Conservation (phyloP, 108 stramenopile genomes). For the Seminavis robusta region DNA sequence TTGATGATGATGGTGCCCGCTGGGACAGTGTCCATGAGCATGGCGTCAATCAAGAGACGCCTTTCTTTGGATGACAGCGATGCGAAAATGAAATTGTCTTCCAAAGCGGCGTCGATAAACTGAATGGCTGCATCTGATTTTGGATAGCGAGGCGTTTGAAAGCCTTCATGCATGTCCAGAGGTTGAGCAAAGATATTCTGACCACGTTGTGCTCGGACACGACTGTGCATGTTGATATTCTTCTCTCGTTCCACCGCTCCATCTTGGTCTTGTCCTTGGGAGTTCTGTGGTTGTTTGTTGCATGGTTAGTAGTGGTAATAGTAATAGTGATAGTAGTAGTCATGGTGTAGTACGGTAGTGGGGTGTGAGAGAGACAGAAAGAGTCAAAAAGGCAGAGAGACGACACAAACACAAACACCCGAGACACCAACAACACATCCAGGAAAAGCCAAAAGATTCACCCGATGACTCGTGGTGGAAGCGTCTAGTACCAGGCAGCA, state of each 20-base stretch:
- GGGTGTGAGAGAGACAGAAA: no score
- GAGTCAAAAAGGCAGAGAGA: no score
- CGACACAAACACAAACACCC: no score
- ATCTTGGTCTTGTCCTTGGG: constrained; percentile 30
- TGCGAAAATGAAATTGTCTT: constrained; percentile 88
- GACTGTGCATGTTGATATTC: constrained; percentile 74
- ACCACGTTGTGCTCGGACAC: constrained; percentile 67
- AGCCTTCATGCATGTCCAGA: constrained; percentile 72
- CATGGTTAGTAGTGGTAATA: no score
- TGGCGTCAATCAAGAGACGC: constrained; percentile 81
- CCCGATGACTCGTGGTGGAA: no score
- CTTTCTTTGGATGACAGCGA: constrained; percentile 69
- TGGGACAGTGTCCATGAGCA: constrained; percentile 76
- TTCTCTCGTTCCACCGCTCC: constrained; percentile 64
- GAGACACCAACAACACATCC: no score
- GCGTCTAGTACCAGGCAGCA: no score
- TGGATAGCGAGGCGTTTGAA: constrained; percentile 62
- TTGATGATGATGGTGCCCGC: constrained; percentile 85
- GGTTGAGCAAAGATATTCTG: constrained; percentile 85
- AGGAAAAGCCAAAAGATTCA: no score
- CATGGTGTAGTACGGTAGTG: no score
- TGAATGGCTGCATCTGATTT: constrained; percentile 72
- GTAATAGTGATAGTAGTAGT: no score
- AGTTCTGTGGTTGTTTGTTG: constrained; percentile 22
- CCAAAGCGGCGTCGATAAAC: constrained; percentile 79